Base-by-base conservation (phyloP, 2,329 filamentous ascomycete genomes). In the Tolypocladium tropicale region DNA sequence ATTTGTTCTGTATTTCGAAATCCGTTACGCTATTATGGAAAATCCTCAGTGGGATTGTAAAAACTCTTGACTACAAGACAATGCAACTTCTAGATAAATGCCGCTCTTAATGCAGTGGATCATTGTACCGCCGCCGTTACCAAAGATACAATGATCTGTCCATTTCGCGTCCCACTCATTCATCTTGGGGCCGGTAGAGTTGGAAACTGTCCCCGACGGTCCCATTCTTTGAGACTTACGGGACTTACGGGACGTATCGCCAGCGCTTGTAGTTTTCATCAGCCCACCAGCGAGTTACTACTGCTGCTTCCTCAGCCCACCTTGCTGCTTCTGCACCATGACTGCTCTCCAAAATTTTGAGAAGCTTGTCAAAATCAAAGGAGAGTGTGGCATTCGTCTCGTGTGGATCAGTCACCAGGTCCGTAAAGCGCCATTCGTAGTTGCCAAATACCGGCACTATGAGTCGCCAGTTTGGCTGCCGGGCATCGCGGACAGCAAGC, bases 361-460 rank as follows among this genome's bases (percentile, higher is more conserved):
- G 9, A 62, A 54, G 33, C 57, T 56, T 30, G 30, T 34, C 32
- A 61, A 43, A 64, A 10, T 57, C 59, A 53, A 66, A 63, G 11
- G 58, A 56, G 14, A 59, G 37, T 18, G 64, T 54, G 1, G 58
- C 55, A 11, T 58, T 46, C 34, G 55, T 36, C 37, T 67, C 65
- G 23, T 61, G 57, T 9, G 61, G 59, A 51, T 67, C 63, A 1
- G 50, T 28, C 1, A 52, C 43, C 30, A 61, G 48, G 33, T 65
- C 56, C 23, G 61, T 64, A 49, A 67, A 65, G 7, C 65, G 62
- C 64, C 64, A 67, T 41, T 62, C 63, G 3, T 62, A 58, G 32
- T 65, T 62, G 9, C 59, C 58, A 3, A 65, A 58, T 28, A 65
- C 59, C 2, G 65, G 65, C 21, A 66, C 59, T 5, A 64, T 64